Percentiles rank a stretch among this genome's conserved stretches.
Conservation (phyloP, 768 basidiomycete species). For the Ephemerocybe angulata region DNA sequence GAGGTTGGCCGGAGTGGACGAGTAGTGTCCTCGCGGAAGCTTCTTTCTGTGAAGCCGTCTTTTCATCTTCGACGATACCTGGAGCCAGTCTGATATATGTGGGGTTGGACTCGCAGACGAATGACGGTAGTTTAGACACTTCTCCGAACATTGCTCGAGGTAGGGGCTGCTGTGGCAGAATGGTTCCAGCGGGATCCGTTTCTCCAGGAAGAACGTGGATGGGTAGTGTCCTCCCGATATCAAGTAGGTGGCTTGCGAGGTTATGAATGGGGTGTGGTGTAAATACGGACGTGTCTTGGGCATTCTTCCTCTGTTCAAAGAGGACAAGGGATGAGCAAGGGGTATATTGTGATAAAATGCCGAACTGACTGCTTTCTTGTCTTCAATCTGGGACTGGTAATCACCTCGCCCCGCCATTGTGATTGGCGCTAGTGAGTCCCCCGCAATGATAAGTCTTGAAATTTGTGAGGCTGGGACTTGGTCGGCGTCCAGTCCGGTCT, state of each 20-base stretch:
- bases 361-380: constrained; percentile 54
- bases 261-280: constrained; percentile 70
- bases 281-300: constrained; percentile 61
- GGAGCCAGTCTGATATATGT: constrained; percentile 70
- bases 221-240: constrained; percentile 74
- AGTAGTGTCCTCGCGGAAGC: constrained; percentile 53
- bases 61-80: constrained; percentile 18
- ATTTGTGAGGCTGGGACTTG: constrained; percentile 65
- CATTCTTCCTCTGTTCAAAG: constrained; percentile 56
- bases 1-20: constrained; percentile 86
- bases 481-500: constrained; percentile 68
- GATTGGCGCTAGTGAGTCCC: constrained; percentile 74
- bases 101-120: constrained; percentile 86
- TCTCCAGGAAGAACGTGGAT: constrained; percentile 88
- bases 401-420: constrained; percentile 29
- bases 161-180: constrained; percentile 90
- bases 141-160: constrained; percentile 88
- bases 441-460: constrained; percentile 83
- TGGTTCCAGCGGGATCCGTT: constrained; percentile 81
- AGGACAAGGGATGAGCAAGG: background rate
- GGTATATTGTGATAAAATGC: background rate
- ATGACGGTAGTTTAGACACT: constrained; percentile 53
- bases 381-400: constrained; percentile 31
- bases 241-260: constrained; percentile 67
- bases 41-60: constrained; percentile 12